Conservation (phyloP, 208 protist species). For the Leishmania arabica region DNA sequence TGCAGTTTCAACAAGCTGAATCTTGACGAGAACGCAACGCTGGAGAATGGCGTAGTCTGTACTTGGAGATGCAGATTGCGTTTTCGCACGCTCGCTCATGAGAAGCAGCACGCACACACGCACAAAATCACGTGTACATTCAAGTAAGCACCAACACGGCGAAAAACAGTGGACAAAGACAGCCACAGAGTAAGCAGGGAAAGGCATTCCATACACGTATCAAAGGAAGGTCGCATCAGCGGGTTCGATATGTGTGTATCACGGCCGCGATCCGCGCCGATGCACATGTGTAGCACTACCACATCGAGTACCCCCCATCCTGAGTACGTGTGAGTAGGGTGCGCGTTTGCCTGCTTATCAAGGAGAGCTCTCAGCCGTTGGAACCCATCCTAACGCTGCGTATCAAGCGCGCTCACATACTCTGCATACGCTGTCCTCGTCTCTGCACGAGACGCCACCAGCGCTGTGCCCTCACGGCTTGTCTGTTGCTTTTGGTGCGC, state of each 20-base stretch:
- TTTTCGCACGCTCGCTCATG: background rate
- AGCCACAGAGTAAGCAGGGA: background rate
- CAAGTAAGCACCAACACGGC: background rate
- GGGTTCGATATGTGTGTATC: background rate
- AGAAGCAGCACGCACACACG: background rate
- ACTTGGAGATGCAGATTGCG: too few species aligned
- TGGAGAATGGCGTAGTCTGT: background rate
- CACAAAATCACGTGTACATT: background rate
- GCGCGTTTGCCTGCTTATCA: background rate
- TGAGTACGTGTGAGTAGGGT: background rate
- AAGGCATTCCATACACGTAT: background rate
- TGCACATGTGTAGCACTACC: background rate
- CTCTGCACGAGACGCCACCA: background rate
- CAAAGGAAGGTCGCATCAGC: background rate
- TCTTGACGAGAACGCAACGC: background rate
- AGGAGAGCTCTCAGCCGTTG: background rate
- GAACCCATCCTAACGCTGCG: background rate
- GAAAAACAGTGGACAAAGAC: background rate
- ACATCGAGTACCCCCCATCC: too few species aligned
- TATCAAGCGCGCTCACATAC: background rate
- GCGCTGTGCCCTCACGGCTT: background rate
- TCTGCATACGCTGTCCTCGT: background rate
- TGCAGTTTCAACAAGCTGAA: background rate
- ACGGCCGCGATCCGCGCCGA: background rate
- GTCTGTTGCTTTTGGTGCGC: background rate